Base-by-base conservation (phyloP, 2,329 filamentous ascomycete species). In the Colletotrichum aenigma region DNA sequence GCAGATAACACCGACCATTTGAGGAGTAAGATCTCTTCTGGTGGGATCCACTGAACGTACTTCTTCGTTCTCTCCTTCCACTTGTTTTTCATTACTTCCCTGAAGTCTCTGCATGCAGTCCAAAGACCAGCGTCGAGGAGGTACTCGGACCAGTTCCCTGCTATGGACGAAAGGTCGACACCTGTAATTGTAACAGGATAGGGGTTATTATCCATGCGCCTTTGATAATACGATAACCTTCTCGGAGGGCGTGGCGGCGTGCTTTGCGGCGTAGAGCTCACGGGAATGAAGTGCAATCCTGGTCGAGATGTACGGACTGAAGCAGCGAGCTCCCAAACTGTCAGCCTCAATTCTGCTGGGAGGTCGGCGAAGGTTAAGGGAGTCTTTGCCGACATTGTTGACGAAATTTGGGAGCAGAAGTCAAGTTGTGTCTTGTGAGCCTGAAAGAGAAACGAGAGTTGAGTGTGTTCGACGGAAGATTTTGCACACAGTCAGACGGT, bases 1-100 rank as follows among this genome's bases (percentile, higher is more conserved):
- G n/a, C n/a, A 21, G 10, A 52, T 3, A 52, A 52, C 0, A 52
- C 43, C 18, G n/a, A 52, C 0, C 1, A 0, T 52, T 4, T 1
- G 1, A 52, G 43, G 43, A 21, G 43, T 52, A 13, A 52, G 43
- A 3, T 52, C 43, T 52, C 10, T 52, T 13, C 43, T 21, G 43
- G 0, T 52, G 1, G 43, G 43, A 7, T 1, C 10, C 0, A 0
- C 10, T 52, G n/a, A 21, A 52, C 2, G 43, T 52, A 52, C 6
- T 52, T 52, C 6, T 3, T 52, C 43, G 4, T 52, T 52, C 2
- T 3, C 43, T 52, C 43, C 43, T 52, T 52, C 43, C 43, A 52
- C n/a, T 52, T 52, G 3, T 52, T 21, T 52, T 7, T 52, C n/a
- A 52, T 52, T 13, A 1, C 43, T 52, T 52, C 43, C 43, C 43